These are phyloP conservation scores for Scytalidium lignicola DNA, from an alignment of 2,329 filamentous ascomycete genomes.

Conservation along the genomic window DNA sequence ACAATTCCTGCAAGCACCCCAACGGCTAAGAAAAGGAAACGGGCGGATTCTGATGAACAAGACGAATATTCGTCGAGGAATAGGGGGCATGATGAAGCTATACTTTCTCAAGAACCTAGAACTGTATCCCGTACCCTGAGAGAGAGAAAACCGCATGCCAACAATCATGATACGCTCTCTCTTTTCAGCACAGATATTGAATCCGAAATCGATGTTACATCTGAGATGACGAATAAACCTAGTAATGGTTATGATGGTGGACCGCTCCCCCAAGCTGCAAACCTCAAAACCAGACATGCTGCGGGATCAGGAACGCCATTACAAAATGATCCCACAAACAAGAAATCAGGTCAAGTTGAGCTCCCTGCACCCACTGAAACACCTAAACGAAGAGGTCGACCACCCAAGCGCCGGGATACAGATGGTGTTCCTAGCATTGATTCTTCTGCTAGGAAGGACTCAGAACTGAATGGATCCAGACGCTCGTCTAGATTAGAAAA, in stretches of 20 bases:
- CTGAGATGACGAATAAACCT: too few species aligned
- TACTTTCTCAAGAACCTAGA: slow-evolving; percentile 19
- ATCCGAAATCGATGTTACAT: neutral
- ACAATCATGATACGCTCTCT: slow-evolving; percentile 1
- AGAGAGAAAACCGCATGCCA: neutral
- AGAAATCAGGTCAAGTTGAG: neutral
- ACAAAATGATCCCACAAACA: neutral
- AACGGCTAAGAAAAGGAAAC: slow-evolving; percentile 9
- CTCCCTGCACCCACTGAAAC: slow-evolving; percentile 2
- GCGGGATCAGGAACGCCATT: neutral
- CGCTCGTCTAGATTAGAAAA: neutral
- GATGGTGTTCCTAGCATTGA: too few species aligned
- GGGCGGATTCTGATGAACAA: neutral
- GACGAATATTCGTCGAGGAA: slow-evolving; percentile 2
- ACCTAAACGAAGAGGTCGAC: slow-evolving; percentile 17
- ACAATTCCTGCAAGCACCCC: slow-evolving; percentile 4
- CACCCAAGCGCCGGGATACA: slow-evolving; percentile 10
- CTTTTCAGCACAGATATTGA: neutral
- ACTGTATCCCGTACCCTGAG: slow-evolving; percentile 4
- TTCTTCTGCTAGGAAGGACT: too few species aligned
- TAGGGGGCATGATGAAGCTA: slow-evolving; percentile 13
- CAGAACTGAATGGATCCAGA: too few species aligned
- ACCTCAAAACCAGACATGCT: neutral
- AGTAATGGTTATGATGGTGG: too few species aligned
- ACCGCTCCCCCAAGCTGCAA: neutral